Conservation (phyloP, 1,139 yeast species). For the Kodamaea suecica region DNA sequence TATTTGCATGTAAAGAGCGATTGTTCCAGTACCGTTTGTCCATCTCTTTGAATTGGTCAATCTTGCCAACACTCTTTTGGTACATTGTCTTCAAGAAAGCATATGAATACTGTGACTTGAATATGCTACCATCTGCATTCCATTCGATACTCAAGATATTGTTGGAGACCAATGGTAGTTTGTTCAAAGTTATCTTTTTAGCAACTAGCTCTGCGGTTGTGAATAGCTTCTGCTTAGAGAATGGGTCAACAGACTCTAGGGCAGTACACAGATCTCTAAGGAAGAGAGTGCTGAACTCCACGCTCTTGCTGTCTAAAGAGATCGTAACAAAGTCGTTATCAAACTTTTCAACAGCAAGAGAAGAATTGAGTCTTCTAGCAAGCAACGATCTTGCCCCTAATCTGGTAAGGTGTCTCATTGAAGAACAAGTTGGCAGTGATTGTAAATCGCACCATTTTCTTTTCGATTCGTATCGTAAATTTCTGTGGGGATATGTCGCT, state of each 20-base stretch:
- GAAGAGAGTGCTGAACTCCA: constrained; percentile 53
- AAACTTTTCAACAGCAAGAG: constrained; percentile 12
- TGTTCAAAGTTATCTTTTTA: constrained; percentile 20
- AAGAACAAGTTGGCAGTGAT: too few species aligned
- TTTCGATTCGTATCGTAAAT: too few species aligned
- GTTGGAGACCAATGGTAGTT: constrained; percentile 28
- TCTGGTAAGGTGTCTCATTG: too few species aligned
- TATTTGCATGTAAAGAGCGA: constrained; percentile 19
- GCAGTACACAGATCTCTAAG: constrained; percentile 63
- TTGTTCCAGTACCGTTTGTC: constrained; percentile 44
- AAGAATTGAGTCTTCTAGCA: constrained; percentile 8
- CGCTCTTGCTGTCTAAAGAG: constrained; percentile 22
- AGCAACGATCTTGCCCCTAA: too few species aligned
- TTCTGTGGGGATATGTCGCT: too few species aligned
- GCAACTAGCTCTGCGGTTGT: constrained; percentile 52
- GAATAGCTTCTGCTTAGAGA: constrained; percentile 62
- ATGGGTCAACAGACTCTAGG: constrained; percentile 49
- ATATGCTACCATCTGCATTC: constrained; percentile 44
- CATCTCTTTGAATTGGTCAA: constrained; percentile 25
- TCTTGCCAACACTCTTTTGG: constrained; percentile 17
- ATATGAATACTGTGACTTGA: constrained; percentile 41
- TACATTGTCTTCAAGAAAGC: constrained; percentile 48
- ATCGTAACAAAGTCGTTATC: constrained; percentile 23
- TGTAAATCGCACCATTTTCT: too few species aligned
- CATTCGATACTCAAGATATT: constrained; percentile 49